Base-by-base conservation (phyloP, 805 yeast species). In the Lipomyces kockii region DNA sequence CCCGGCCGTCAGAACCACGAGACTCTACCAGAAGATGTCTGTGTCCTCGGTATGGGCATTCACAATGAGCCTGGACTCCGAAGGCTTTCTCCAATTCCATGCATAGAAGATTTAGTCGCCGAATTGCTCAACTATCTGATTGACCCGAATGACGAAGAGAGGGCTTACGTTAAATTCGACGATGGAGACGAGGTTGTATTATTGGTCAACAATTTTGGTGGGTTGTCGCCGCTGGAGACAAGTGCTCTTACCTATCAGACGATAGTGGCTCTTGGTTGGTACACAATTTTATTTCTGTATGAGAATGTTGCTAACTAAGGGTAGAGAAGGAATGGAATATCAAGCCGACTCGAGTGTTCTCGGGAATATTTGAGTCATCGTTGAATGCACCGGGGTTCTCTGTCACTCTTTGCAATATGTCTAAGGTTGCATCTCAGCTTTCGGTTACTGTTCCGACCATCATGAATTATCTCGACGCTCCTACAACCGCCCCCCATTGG, bases 331-430 rank as follows among this genome's bases (percentile, higher is more conserved):
- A 68, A 25, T 88, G 88, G 73, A 77, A 78, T 11, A 86, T 89
- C 65, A 76, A 67, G 20, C 97, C 98, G 3, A 83, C 81, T 25
- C 84, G 97, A 73, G 83, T 87, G 9, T 85, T 87, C 67, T 85
- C 88, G 0, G 93, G 97, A 32, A 86, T 92, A 51, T 87, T 89
- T 76, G 93, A 91, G 77, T 91, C 98, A 1, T 92, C 97, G 0
- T 84, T 94, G 69, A 91, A 91, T 76, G 93, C 97, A n/a, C 95
- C 96, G 17, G 98, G 98, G 1, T 91, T 93, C 77, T 88, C 96
- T 37, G 83, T 93, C 68, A 90, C 98, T 3, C 80, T 93, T 61
- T 80, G 92, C 73, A 92, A 92, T 76, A 85, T 86, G 52, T 78
- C 92, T n/a, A 61, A 65, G 22, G 63, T 68, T 11, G 68, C 70